Evolutionary conservation across 2,329 filamentous ascomycete species (phyloP).

Genomic region (Fusarium sp.): DNA sequence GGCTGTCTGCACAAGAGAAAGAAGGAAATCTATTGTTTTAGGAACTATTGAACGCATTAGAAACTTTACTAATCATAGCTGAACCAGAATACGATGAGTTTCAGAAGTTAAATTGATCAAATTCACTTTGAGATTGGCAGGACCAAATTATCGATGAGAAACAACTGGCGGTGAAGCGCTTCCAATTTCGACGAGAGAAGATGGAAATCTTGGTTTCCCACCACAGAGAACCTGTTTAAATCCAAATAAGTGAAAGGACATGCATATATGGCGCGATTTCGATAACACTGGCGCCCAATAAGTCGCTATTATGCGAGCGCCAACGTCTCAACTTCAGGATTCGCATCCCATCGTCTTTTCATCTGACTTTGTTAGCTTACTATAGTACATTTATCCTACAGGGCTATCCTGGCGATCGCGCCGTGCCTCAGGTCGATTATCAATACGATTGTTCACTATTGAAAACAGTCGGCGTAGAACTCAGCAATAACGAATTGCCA

Average conservation of each 20-base stretch:
- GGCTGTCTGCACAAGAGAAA: background rate
- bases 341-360: slow-evolving; percentile 36
- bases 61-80: background rate
- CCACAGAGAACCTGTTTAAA: slow-evolving; percentile 26
- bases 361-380: slow-evolving; percentile 1
- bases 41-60: background rate
- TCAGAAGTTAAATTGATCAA: slow-evolving; percentile 28
- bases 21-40: background rate
- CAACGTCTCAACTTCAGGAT: slow-evolving; percentile 15
- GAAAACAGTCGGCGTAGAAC: slow-evolving; percentile 27
- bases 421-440: slow-evolving; percentile 35
- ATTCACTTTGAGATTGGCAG: slow-evolving; percentile 24
- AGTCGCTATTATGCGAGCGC: slow-evolving; percentile 17
- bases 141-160: slow-evolving; percentile 22
- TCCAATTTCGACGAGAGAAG: slow-evolving; percentile 25
- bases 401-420: slow-evolving; percentile 33
- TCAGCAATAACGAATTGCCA: slow-evolving; percentile 43
- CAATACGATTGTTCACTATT: slow-evolving; percentile 33
- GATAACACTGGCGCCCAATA: slow-evolving; percentile 17
- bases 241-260: slow-evolving; percentile 36
- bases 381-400: slow-evolving; percentile 13
- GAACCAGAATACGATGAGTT: background rate
- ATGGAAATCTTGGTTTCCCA: slow-evolving; percentile 27
- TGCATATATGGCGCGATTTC: slow-evolving; percentile 43
- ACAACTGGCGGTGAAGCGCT: slow-evolving; percentile 46